Conservation (phyloP, 768 basidiomycete species). For the Chlorophyllum brunneum region DNA sequence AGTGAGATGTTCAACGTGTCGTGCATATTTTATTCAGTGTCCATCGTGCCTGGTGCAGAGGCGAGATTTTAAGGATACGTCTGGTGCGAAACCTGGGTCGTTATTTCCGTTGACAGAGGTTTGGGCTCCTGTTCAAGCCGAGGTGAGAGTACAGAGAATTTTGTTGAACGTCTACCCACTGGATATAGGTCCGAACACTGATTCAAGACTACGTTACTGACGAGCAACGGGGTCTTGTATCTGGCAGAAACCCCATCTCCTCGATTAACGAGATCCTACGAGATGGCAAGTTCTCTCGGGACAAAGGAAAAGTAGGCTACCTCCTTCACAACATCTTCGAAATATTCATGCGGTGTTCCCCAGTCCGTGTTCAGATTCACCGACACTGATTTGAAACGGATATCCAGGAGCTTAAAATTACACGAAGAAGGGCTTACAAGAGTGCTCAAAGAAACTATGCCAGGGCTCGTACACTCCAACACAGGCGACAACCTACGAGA, state of each 20-base stretch:
- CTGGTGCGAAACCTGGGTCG: slow-evolving; percentile 69
- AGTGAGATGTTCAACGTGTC: slow-evolving; percentile 28
- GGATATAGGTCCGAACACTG: slow-evolving; percentile 68
- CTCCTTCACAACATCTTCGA: neutral
- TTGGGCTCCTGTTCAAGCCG: slow-evolving; percentile 84
- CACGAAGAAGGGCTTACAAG: slow-evolving; percentile 85
- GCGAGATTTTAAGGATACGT: slow-evolving; percentile 86
- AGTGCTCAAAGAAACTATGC: slow-evolving; percentile 86
- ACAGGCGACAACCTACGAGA: slow-evolving; percentile 62
- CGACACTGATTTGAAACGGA: slow-evolving; percentile 79
- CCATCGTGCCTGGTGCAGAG: slow-evolving; percentile 44
- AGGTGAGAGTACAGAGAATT: slow-evolving; percentile 48
- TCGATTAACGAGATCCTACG: slow-evolving; percentile 93
- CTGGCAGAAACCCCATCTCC: slow-evolving; percentile 83
- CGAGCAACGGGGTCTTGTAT: slow-evolving; percentile 75
- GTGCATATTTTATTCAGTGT: neutral
- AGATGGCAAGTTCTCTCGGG: slow-evolving; percentile 74
- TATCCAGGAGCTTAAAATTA: slow-evolving; percentile 60
- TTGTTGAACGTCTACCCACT: neutral
- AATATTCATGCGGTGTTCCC: neutral
- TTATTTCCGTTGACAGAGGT: slow-evolving; percentile 84
- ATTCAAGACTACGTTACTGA: slow-evolving; percentile 91
- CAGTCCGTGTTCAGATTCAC: slow-evolving; percentile 89
- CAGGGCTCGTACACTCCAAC: slow-evolving; percentile 79
- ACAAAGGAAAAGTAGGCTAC: slow-evolving; percentile 65